These are phyloP conservation scores for Fusarium musae DNA, from an alignment of 2,329 filamentous ascomycete species.

Conservation along the genomic window DNA sequence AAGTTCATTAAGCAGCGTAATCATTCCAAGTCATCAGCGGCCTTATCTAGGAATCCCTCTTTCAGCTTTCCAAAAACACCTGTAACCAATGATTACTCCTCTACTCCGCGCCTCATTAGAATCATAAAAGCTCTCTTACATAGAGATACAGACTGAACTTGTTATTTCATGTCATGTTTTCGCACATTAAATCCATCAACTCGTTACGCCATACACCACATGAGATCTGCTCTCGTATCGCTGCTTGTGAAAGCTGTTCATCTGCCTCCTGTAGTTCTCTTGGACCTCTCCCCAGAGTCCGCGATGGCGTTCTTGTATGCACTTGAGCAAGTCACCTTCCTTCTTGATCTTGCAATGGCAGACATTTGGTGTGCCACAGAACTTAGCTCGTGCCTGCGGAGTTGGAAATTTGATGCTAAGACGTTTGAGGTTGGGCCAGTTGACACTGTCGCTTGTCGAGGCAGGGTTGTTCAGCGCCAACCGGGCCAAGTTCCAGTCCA, in stretches of 20 bases:
- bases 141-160: not conserved
- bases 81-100: not conserved
- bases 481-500: constrained; percentile 48
- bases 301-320: constrained; percentile 42
- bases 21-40: not conserved
- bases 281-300: constrained; percentile 48
- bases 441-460: constrained; percentile 28
- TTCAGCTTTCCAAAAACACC: not conserved
- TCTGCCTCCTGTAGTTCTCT: constrained; percentile 43
- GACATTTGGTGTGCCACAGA: constrained; percentile 44
- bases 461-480: constrained; percentile 45
- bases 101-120: not conserved
- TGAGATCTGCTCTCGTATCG: constrained; percentile 37
- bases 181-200: not conserved
- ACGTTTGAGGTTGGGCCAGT: constrained; percentile 44
- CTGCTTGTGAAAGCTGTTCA: constrained; percentile 35
- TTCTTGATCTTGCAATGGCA: constrained; percentile 45
- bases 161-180: not conserved
- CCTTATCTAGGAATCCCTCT: not conserved
- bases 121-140: not conserved
- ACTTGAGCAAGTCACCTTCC: constrained; percentile 39
- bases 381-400: constrained; percentile 33
- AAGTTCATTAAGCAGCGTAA: not conserved
- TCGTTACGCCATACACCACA: constrained; percentile 35
- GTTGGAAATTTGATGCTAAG: constrained; percentile 48